Base-by-base conservation (phyloP, 441 rosid species). In the Geranium incanum region DNA sequence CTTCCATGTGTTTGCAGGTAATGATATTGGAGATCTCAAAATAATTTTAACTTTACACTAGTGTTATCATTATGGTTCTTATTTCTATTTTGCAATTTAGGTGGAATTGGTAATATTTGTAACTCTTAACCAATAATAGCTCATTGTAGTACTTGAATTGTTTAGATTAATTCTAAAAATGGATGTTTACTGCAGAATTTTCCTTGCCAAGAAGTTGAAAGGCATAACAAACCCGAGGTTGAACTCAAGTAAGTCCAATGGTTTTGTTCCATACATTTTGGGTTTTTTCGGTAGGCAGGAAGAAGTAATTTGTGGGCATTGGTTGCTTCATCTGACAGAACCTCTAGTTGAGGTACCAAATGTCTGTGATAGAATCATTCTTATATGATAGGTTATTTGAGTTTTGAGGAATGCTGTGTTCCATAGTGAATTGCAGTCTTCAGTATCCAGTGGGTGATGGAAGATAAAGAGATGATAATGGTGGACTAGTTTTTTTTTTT, bases 221-320 rank as follows among this genome's bases (percentile, higher is more conserved):
- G 99, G 85, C 97, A 94, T 84, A 94, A 94, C 82, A 94, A 94
- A 79, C 99, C 99, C 57, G 99, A 94, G 84, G 95, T 90, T 82
- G 97, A 94, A 81, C 87, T 94, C 23, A 90, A 90, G 99, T 92
- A 92, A 74, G 95, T 83, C 81, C 67, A 2, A 28, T 0, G 66
- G n/a, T 48, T 65, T 65, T 3, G 67, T 9, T 0, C 41, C 8
- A 4, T 62, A 21, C 16, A 21, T 1, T 71, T 36, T 28, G 7
- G 21, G 21, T 21, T 21, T 21, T 12, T 19, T 63, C 0, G n/a
- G 18, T 18, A 37, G 9, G 19, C 6, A 48, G 23, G 38, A 13
- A 41, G 13, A 1, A 36, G 48, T 66, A 8, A 11, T 28, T 28
- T 41, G 19, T 66, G 69, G 18, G 23, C 5, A 19, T 3, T 19